Base-by-base conservation (phyloP, 2,329 filamentous ascomycete species). In the Amauroascus verrucosus region DNA sequence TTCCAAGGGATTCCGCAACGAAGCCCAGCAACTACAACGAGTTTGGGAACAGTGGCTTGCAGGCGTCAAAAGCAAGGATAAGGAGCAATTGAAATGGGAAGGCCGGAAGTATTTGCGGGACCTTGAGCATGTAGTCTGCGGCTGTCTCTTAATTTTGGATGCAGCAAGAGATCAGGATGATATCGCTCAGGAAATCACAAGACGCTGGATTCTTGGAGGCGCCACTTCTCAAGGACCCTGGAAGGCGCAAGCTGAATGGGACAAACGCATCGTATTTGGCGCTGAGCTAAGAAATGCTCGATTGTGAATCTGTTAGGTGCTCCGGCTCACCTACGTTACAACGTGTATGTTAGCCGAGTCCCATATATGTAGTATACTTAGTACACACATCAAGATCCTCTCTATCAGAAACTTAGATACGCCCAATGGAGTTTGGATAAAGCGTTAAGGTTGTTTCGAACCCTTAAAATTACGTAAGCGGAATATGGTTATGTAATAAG, bases 1-100 rank as follows among this genome's bases (percentile, higher is more conserved):
- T 75, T 18, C 70, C 67, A 7, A 61, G 70, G 79, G 45, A 64
- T 76, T 35, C 75, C 77, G 54, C 67, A 67, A 1, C 54, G 61
- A 4, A 67, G 62, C 33, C 67, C 73, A 47, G 66, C 66, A 32
- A 13, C 50, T 57, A 26, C 56, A 56, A 41, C 56, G 44, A 35
- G 40, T 56, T 7, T 58, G 56, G 56, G 44, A 48, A 28, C 22
- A 55, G 43, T 62, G 57, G 49, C 48, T 54, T 16, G 50, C 43
- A 32, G 51, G 48, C 18, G 44, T 47, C 50, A 54, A 47, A 40
- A 50, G 30, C 8, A 52, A 55, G 43, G 54, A 52, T 16, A 46
- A 43, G 16, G 66, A 69, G 30, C 64, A 68, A 40, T 57, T 70
- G 28, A 60, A 60, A 26, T 58, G 63, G 52, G 57, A 62, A 43